Base-by-base conservation (phyloP, 106 monocot genomes). In the Alisma plantagoaquatica region DNA sequence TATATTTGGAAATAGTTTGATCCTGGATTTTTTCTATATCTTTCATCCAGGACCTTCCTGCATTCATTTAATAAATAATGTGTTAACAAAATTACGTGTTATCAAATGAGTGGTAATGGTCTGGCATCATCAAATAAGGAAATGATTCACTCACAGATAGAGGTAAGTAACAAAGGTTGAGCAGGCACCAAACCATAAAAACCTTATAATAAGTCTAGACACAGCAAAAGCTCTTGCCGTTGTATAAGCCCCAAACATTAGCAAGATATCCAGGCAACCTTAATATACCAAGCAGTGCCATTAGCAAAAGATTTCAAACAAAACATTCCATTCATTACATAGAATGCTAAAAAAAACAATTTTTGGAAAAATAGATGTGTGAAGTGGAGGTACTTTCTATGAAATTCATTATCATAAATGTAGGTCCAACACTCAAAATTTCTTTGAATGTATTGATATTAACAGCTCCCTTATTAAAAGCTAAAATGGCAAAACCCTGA, bases 161-260 rank as follows among this genome's bases (percentile, higher is more conserved):
- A 90, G 60, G 60, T 86, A 90, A 53, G 74, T 79, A 31, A 82
- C 56, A 28, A 66, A 61, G 49, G 68, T 57, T 29, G 85, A 85
- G 53, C 58, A 49, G 17, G 53, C 29, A 8, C 81, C 90, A 59
- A 81, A 85, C 81, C 90, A 98, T 31, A 75, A 41, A 72, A 90
- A 79, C 33, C 78, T 75, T 26, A 98, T 90, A 51, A 98, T 58
- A 29, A 85, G 50, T 54, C 98, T 81, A 65, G 81, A 85, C 18
- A 98, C 71, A 31, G 85, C 85, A 70, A 98, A 85, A 54, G 60
- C 82, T 74, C 98, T 81, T 19, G 98, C 75, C 11, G 79, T 76
- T 21, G 57, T 74, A 63, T 98, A 98, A 45, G 98, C 98, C 41
- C 98, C 98, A 98, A 82, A 85, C 78, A 74, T 90, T 24, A 98